These are phyloP conservation scores for Aschersonia sp. DNA, from an alignment of 2,329 filamentous ascomycete species.

Conservation along the genomic window DNA sequence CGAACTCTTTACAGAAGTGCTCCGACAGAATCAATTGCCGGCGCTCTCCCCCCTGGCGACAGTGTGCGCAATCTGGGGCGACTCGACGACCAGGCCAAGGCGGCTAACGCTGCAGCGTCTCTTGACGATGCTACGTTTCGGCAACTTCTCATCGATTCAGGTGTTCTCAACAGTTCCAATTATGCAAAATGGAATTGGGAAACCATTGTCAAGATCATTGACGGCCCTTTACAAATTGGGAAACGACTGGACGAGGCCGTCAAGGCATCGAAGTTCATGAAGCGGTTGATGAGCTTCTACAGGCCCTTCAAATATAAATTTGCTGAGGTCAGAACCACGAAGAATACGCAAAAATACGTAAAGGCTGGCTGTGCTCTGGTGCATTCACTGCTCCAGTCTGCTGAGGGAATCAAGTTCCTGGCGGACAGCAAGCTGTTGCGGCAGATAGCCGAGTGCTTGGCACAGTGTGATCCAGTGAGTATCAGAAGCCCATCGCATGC, in stretches of 20 bases:
- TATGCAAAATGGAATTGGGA: slow-evolving; percentile 98
- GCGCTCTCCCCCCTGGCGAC: slow-evolving; percentile 25
- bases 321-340: slow-evolving; percentile 76
- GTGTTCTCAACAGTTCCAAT: slow-evolving; percentile 78
- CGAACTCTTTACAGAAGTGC: slow-evolving; percentile 75
- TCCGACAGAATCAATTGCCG: slow-evolving; percentile 26
- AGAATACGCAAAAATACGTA: slow-evolving; percentile 88
- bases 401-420: slow-evolving; percentile 73
- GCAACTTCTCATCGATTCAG: slow-evolving; percentile 57
- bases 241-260: slow-evolving; percentile 90
- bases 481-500: not conserved
- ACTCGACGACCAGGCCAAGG: slow-evolving; percentile 43
- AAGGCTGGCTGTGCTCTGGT: slow-evolving; percentile 79
- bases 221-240: slow-evolving; percentile 79
- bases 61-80: slow-evolving; percentile 31
- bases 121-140: slow-evolving; percentile 50
- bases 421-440: slow-evolving; percentile 84
- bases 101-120: slow-evolving; percentile 23
- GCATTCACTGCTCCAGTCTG: slow-evolving; percentile 69
- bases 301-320: slow-evolving; percentile 95
- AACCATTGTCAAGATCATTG: slow-evolving; percentile 75
- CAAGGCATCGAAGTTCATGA: slow-evolving; percentile 90
- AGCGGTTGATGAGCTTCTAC: slow-evolving; percentile 87
- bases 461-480: slow-evolving; percentile 77
- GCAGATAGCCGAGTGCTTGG: slow-evolving; percentile 89